Evolutionary conservation across 2,329 filamentous ascomycete genomes (phyloP).

Genomic region (Botrytis galanthina): DNA sequence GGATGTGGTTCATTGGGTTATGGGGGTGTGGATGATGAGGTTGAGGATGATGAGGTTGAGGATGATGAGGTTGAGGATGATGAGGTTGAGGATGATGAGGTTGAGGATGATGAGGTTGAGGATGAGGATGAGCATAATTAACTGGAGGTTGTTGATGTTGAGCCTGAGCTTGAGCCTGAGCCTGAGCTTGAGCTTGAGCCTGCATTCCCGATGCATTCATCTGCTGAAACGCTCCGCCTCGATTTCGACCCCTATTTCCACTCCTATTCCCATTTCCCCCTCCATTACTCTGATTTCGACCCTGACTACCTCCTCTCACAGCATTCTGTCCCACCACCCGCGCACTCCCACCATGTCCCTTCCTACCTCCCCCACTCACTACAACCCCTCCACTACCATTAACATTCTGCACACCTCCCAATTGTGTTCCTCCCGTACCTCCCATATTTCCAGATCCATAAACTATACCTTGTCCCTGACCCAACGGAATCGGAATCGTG

Average conservation of each 20-base stretch:
- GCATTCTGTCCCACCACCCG: not conserved
- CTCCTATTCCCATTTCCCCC: not conserved
- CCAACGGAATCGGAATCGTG: not conserved
- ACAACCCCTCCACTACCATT: not conserved
- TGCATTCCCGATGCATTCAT: not conserved
- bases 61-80: too few relatives aligned
- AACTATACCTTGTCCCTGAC: rapidly evolving
- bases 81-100: too few relatives aligned
- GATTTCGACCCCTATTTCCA: not conserved
- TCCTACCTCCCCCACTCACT: not conserved
- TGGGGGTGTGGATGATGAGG: too few relatives aligned
- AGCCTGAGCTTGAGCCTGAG: not conserved
- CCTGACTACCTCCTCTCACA: not conserved
- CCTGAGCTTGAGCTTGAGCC: not conserved
- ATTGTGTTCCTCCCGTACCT: not conserved
- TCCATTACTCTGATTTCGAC: too few relatives aligned
- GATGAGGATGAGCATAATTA: not conserved
- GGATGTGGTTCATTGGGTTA: too few relatives aligned
- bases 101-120: too few relatives aligned
- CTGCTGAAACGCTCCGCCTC: not conserved
- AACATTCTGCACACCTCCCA: not conserved
- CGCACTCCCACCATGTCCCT: not conserved
- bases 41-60: too few relatives aligned
- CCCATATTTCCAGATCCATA: not conserved
- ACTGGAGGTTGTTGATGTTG: not conserved